Conservation (phyloP, 345 rosid genomes). For the Raphanus sativus region DNA sequence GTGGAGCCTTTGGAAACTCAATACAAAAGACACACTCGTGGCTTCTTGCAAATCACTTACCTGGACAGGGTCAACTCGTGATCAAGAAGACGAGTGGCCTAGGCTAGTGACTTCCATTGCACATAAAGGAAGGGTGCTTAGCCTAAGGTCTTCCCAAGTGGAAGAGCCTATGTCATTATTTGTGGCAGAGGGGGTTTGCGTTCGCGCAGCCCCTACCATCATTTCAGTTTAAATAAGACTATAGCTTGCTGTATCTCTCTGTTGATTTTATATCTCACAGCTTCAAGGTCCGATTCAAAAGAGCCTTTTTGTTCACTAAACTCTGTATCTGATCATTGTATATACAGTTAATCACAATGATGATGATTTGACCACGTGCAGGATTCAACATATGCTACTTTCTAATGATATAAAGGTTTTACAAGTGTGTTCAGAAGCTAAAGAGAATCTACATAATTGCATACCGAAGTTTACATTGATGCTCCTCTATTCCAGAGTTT, state of each 20-base stretch:
- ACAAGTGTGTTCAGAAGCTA: too few relatives aligned
- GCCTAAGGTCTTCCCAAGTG: too few relatives aligned
- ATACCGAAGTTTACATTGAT: too few relatives aligned
- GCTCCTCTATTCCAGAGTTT: too few relatives aligned
- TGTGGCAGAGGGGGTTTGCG: too few relatives aligned
- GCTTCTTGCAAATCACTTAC: background rate
- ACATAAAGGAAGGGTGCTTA: too few relatives aligned
- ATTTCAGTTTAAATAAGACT: background rate
- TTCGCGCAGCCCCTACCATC: too few relatives aligned
- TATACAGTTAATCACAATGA: background rate
- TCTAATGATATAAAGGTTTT: too few relatives aligned
- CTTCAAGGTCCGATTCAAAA: constrained; percentile 54
- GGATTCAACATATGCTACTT: background rate
- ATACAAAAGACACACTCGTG: background rate
- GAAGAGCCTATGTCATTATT: too few relatives aligned
- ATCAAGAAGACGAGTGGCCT: constrained; percentile 40
- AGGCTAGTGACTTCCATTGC: constrained; percentile 13
- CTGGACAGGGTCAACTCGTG: constrained; percentile 45
- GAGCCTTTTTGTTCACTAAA: constrained; percentile 70
- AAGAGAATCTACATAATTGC: too few relatives aligned
- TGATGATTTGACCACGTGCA: background rate
- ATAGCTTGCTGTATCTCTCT: background rate
- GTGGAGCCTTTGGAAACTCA: background rate
- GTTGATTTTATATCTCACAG: background rate
- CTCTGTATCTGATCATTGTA: background rate